Evolutionary conservation across 306 rosid species (phyloP).

Genomic region (Dalbergia cultrata): DNA sequence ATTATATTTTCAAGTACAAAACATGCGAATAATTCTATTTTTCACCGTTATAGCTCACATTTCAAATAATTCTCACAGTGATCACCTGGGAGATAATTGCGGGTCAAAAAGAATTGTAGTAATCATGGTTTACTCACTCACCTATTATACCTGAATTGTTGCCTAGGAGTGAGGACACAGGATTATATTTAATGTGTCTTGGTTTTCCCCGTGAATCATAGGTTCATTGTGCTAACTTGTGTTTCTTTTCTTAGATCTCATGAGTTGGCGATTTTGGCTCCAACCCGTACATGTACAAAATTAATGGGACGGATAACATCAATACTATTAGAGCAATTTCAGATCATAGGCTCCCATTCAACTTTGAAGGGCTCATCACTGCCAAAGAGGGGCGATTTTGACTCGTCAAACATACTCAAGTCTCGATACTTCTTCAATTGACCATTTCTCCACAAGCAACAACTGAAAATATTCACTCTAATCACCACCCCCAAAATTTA

Average conservation of each 20-base stretch:
- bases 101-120: not conserved
- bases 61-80: not conserved
- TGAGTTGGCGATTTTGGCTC: constrained; percentile 99
- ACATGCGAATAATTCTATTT: not conserved
- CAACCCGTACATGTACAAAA: constrained; percentile 91
- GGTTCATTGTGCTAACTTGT: constrained; percentile 48
- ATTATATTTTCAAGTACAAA: not conserved
- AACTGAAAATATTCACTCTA: no score
- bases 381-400: no score
- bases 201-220: constrained; percentile 27
- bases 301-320: constrained; percentile 96
- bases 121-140: constrained; percentile 14
- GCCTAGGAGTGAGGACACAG: constrained; percentile 24
- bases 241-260: constrained; percentile 74
- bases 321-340: constrained; percentile 94
- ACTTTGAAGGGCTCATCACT: no score
- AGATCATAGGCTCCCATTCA: no score
- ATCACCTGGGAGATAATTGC: constrained; percentile 36
- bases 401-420: no score
- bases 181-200: not conserved
- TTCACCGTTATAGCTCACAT: no score
- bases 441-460: no score
- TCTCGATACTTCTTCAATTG: no score
- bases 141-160: constrained; percentile 38
- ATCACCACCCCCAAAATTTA: no score